A percentile compares a stretch with the other conserved stretches of the same genome.
Conservation (phyloP, 164 flowering plant species). For the Vitis amurensis region DNA sequence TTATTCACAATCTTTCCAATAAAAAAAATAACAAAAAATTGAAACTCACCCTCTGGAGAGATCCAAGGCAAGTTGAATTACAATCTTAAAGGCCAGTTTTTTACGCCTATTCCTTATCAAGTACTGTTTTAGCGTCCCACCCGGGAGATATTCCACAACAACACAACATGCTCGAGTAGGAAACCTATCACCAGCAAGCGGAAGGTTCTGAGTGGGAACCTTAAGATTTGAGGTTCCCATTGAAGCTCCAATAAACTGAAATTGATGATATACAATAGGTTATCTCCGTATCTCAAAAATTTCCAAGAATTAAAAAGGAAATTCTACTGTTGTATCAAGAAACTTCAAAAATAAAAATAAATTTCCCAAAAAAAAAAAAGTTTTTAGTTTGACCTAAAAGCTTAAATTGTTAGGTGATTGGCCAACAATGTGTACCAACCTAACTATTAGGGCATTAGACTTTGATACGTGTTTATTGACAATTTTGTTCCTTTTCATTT, state of each 20-base stretch:
- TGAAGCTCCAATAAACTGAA: slow-evolving; percentile 71
- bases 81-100: slow-evolving; percentile 54
- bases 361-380: no score
- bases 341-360: no score
- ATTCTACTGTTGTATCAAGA: no score
- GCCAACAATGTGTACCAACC: no score
- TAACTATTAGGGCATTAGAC: no score
- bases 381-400: no score
- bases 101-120: slow-evolving; percentile 43
- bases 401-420: no score
- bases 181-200: slow-evolving; percentile 25
- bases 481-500: no score
- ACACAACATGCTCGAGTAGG: slow-evolving; percentile 68
- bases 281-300: no score
- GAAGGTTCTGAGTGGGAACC: slow-evolving; percentile 40
- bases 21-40: neutral
- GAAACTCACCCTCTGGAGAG: slow-evolving; percentile 60
- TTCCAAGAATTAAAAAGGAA: no score
- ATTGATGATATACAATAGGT: neutral
- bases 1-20: no score
- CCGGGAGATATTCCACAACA: slow-evolving; percentile 64
- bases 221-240: slow-evolving; percentile 67
- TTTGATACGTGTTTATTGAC: no score
- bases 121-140: slow-evolving; percentile 60
- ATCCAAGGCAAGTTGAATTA: slow-evolving; percentile 61